Evolutionary conservation across 768 basidiomycete species (phyloP).

Genomic region (Paxillus ammoniavirescens): DNA sequence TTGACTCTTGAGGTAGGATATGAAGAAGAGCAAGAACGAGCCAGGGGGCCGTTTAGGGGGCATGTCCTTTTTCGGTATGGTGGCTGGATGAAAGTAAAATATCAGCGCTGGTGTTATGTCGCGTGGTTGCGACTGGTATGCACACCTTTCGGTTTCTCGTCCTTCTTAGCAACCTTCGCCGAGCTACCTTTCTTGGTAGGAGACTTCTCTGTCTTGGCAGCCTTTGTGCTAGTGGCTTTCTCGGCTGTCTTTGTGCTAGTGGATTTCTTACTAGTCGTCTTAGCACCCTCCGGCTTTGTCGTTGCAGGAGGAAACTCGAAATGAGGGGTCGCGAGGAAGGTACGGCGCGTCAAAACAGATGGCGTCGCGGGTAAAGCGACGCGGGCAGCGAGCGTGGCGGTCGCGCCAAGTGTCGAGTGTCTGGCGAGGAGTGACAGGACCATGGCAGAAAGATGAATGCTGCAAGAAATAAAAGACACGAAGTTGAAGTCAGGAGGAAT

Average conservation of each 20-base stretch:
- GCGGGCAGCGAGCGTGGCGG: constrained; percentile 1
- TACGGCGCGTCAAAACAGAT: constrained; percentile 19
- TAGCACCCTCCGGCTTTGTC: constrained; percentile 1
- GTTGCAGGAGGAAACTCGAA: constrained; percentile 10
- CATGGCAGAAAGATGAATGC: constrained; percentile 2
- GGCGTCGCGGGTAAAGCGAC: not conserved
- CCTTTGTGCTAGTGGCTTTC: too few relatives aligned
- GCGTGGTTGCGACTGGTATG: not conserved
- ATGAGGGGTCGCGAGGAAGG: constrained; percentile 22
- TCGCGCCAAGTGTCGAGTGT: not conserved
- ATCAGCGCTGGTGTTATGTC: not conserved
- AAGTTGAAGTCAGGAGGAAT: not conserved
- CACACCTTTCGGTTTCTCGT: constrained; percentile 15
- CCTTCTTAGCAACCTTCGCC: not conserved
- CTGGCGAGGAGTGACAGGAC: constrained; percentile 16
- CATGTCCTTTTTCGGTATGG: constrained; percentile 11
- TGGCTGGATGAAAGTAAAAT: constrained; percentile 8
- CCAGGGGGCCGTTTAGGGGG: constrained; percentile 29
- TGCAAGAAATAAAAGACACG: not conserved
- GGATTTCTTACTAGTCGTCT: constrained; percentile 4
- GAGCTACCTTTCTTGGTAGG: constrained; percentile 5
- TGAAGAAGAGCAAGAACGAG: constrained; percentile 26
- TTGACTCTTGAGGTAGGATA: constrained; percentile 12
- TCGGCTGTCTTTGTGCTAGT: not conserved
- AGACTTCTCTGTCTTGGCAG: not conserved